Evolutionary conservation across 208 protist genomes (phyloP).

Genomic region (Trypanosoma congolense): DNA sequence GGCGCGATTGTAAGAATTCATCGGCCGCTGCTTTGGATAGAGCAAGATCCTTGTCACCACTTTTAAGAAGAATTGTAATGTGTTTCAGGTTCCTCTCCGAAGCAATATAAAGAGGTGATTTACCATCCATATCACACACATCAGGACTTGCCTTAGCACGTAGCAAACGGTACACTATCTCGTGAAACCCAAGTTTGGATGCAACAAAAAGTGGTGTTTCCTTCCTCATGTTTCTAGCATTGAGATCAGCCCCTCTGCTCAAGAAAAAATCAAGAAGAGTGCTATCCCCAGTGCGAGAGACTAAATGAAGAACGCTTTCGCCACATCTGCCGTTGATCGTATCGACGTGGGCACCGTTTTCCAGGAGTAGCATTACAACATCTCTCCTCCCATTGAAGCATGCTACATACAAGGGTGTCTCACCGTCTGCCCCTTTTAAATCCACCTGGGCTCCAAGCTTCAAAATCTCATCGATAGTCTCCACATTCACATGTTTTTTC

Average conservation of each 20-base stretch:
- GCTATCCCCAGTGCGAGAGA: conserved; percentile 43
- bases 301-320: conserved; percentile 76
- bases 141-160: conserved; percentile 44
- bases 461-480: conserved; percentile 46
- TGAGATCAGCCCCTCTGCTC: conserved; percentile 44
- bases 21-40: conserved; percentile 72
- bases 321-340: conserved; percentile 39
- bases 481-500: conserved; percentile 46
- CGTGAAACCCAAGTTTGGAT: conserved; percentile 54
- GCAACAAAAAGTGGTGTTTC: conserved; percentile 82
- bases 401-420: conserved; percentile 82
- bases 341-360: conserved; percentile 57
- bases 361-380: conserved; percentile 55
- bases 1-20: conserved; percentile 38
- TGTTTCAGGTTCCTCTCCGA: conserved; percentile 80
- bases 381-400: conserved; percentile 66
- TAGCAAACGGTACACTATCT: conserved; percentile 64
- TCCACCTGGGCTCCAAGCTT: conserved; percentile 59
- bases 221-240: conserved; percentile 54
- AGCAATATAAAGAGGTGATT: conserved; percentile 80
- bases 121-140: conserved; percentile 72
- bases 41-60: conserved; percentile 35
- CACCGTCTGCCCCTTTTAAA: conserved; percentile 41
- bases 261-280: conserved; percentile 46
- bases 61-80: conserved; percentile 77